Evolutionary conservation across 2,329 filamentous ascomycete genomes (phyloP).

Genomic region (Cryphonectria japonica): DNA sequence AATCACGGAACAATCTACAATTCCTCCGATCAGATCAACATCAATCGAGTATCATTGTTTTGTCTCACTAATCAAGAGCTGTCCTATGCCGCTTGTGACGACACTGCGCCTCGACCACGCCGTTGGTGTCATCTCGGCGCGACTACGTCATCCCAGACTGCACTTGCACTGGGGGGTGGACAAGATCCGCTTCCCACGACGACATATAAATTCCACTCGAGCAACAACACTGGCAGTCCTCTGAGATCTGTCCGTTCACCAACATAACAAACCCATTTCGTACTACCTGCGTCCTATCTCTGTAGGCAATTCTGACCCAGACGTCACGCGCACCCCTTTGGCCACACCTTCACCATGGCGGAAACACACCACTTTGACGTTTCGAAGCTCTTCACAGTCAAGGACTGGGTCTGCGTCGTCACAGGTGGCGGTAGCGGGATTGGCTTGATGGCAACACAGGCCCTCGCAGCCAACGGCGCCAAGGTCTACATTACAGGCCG

Average conservation of each 20-base stretch:
- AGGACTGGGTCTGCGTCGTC: conserved; percentile 42
- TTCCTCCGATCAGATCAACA: background rate
- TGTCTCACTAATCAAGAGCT: background rate
- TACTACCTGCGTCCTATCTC: background rate
- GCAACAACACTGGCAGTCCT: background rate
- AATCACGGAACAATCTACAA: background rate
- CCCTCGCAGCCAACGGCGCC: conserved; percentile 54
- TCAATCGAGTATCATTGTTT: background rate
- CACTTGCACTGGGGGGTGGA: background rate
- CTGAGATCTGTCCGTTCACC: background rate
- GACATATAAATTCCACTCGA: background rate
- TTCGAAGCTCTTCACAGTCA: conserved; percentile 39
- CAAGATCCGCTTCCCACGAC: background rate
- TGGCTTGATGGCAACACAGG: conserved; percentile 65
- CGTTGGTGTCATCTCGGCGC: conserved; percentile 4
- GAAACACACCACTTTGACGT: conserved; percentile 41
- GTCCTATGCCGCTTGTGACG: background rate
- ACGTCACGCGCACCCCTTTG: background rate
- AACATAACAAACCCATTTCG: background rate
- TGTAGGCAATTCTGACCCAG: background rate
- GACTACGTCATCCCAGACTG: conserved; percentile 9
- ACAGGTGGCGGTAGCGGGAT: conserved; percentile 63
- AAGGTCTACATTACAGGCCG: conserved; percentile 49
- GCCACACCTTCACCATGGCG: conserved; percentile 34
- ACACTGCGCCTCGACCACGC: background rate